Conservation (phyloP, 768 basidiomycete species). For the Pilatotrama ljubarskyi region DNA sequence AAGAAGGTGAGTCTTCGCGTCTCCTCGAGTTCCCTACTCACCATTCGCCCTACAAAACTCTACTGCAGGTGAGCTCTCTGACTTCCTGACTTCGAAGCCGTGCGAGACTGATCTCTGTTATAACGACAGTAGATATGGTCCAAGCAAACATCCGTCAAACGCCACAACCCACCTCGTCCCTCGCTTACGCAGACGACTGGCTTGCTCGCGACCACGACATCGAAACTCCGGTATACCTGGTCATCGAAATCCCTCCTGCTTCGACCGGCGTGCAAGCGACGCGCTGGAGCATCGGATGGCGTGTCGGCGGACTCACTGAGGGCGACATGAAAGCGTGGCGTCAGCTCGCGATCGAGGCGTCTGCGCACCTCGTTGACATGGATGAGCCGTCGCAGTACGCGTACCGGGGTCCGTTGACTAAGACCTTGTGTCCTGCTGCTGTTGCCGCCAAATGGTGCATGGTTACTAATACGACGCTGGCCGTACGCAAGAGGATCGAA, state of each 20-base stretch:
- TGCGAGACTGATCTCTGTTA: too few species aligned
- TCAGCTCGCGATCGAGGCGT: neutral
- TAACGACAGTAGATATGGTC: neutral
- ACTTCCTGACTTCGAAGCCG: too few species aligned
- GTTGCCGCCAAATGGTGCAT: neutral
- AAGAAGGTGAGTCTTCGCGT: too few species aligned
- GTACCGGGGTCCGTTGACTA: constrained; percentile 9
- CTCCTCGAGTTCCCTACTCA: too few species aligned
- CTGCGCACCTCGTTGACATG: neutral
- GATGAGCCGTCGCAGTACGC: neutral
- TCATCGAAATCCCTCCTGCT: neutral
- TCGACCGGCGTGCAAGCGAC: neutral
- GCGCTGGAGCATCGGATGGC: constrained; percentile 9
- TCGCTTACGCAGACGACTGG: constrained; percentile 2
- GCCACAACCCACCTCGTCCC: too few species aligned
- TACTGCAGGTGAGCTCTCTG: too few species aligned
- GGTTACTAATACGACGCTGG: neutral
- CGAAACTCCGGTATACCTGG: neutral
- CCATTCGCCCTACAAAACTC: too few species aligned
- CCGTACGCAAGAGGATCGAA: neutral
- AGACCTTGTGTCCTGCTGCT: neutral
- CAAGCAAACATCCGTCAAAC: neutral
- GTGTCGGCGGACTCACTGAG: neutral
- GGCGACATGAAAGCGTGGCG: constrained; percentile 3
- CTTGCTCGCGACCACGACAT: constrained; percentile 12